These are phyloP conservation scores for Morella rubra DNA, from an alignment of 306 rosid genomes.

Conservation along the genomic window DNA sequence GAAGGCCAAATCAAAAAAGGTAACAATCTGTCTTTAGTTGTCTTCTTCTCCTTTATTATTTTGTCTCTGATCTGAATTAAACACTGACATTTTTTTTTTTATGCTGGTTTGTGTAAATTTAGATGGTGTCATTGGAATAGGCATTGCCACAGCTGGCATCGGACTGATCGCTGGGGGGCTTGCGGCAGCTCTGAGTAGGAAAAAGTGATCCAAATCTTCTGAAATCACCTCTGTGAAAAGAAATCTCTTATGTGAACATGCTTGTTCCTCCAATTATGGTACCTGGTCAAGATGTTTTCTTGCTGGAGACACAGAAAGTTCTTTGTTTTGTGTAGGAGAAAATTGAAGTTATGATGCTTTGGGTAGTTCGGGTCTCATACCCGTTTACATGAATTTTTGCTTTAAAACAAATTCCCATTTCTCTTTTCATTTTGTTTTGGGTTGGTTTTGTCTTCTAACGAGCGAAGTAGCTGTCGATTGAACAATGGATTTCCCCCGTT, in stretches of 20 bases:
- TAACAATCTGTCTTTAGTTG: slow-evolving; percentile 15
- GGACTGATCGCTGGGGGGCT: slow-evolving; percentile 85
- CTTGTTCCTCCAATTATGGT: background rate
- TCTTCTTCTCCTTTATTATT: slow-evolving; percentile 1
- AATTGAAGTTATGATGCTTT: background rate
- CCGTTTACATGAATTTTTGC: too few relatives aligned
- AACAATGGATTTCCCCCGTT: too few relatives aligned
- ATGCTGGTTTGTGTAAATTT: slow-evolving; percentile 25
- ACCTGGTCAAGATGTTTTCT: background rate
- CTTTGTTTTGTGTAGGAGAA: background rate
- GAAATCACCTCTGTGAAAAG: slow-evolving; percentile 19
- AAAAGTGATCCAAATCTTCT: slow-evolving; percentile 40
- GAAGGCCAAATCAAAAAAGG: slow-evolving; percentile 80
- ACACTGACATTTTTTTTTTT: slow-evolving; percentile 10
- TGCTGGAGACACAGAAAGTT: background rate
- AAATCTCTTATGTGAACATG: background rate
- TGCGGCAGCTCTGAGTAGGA: slow-evolving; percentile 67
- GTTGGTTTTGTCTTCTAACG: too few relatives aligned
- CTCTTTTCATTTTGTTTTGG: too few relatives aligned
- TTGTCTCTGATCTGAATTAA: slow-evolving; percentile 22
- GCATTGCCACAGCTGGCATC: slow-evolving; percentile 81
- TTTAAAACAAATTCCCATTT: too few relatives aligned
- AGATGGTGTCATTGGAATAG: slow-evolving; percentile 91
- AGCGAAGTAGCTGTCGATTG: too few relatives aligned
- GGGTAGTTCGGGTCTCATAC: background rate